These are phyloP conservation scores for Solanum boliviense DNA, from an alignment of 257 asterid species.

Conservation along the genomic window DNA sequence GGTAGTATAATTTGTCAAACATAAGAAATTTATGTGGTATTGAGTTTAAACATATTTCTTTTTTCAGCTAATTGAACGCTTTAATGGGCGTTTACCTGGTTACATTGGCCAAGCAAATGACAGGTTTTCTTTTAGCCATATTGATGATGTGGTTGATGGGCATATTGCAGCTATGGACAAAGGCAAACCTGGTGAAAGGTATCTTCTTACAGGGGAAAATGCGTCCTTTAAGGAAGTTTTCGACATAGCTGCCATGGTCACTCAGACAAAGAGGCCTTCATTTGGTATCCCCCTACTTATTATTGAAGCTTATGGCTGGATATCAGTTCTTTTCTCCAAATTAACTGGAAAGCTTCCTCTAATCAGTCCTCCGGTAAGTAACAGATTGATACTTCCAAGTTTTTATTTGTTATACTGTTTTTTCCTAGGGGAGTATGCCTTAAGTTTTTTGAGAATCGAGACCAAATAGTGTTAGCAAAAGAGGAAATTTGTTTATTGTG, in stretches of 20 bases:
- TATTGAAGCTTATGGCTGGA: conserved; percentile 52
- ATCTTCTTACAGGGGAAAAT: conserved; percentile 90
- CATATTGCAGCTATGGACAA: conserved; percentile 66
- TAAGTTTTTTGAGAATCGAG: background rate
- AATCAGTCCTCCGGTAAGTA: conserved; percentile 82
- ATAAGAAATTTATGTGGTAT: background rate
- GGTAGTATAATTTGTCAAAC: background rate
- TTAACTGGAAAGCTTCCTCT: conserved; percentile 80
- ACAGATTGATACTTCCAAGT: background rate
- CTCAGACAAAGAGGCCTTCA: conserved; percentile 55
- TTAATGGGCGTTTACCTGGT: conserved; percentile 77
- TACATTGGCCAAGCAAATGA: conserved; percentile 60
- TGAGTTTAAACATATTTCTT: conserved; percentile 1
- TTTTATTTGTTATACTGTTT: background rate
- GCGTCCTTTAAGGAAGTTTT: conserved; percentile 76
- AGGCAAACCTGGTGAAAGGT: conserved; percentile 71
- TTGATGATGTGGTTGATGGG: conserved; percentile 84
- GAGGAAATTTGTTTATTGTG: background rate
- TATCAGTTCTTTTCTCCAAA: conserved; percentile 53
- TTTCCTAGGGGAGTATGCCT: background rate
- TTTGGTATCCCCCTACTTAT: conserved; percentile 51
- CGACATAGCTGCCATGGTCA: conserved; percentile 62
- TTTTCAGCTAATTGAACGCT: conserved; percentile 72
- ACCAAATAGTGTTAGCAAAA: background rate
- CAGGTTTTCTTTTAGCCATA: conserved; percentile 62